Percentiles rank a stretch among this genome's conserved stretches.
These are phyloP conservation scores for Clonostachys byssicola DNA, from an alignment of 2,329 filamentous ascomycete species.

Conservation along the genomic window DNA sequence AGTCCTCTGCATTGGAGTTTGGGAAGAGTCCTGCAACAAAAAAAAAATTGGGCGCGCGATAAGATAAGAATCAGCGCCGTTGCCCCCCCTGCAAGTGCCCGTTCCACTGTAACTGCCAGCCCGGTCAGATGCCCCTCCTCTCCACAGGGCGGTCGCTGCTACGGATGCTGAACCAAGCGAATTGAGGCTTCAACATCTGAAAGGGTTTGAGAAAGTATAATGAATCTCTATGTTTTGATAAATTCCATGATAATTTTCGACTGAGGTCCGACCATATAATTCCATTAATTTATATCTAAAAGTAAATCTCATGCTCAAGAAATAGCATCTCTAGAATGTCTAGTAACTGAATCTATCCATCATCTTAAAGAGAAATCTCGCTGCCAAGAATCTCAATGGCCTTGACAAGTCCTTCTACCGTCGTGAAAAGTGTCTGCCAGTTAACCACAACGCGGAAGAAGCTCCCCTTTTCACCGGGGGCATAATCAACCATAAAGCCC, in stretches of 20 bases:
- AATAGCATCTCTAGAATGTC: neutral
- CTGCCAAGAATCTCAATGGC: conserved; percentile 45
- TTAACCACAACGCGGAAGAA: conserved; percentile 60
- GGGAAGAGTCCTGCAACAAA: neutral
- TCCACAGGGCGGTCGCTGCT: too few species aligned
- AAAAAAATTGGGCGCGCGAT: neutral
- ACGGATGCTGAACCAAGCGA: too few species aligned
- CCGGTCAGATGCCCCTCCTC: too few species aligned
- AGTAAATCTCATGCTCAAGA: neutral
- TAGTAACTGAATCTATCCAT: neutral
- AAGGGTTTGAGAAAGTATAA: too few species aligned
- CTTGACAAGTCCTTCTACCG: conserved; percentile 47
- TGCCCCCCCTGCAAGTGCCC: neutral
- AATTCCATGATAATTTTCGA: too few species aligned
- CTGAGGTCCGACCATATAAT: too few species aligned
- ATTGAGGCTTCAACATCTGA: too few species aligned
- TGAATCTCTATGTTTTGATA: too few species aligned
- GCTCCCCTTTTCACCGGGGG: conserved; percentile 49
- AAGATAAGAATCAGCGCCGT: conserved; percentile 1
- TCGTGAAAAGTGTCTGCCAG: conserved; percentile 45
- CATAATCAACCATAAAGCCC: conserved; percentile 59
- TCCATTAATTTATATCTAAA: neutral
- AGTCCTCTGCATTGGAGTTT: too few species aligned
- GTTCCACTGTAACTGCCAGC: too few species aligned
- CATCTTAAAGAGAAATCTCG: conserved; percentile 7